phyloP scores from a whole-genome alignment of 371 early-diverging fungal genomes.

The Rhizomucor miehei region DNA sequence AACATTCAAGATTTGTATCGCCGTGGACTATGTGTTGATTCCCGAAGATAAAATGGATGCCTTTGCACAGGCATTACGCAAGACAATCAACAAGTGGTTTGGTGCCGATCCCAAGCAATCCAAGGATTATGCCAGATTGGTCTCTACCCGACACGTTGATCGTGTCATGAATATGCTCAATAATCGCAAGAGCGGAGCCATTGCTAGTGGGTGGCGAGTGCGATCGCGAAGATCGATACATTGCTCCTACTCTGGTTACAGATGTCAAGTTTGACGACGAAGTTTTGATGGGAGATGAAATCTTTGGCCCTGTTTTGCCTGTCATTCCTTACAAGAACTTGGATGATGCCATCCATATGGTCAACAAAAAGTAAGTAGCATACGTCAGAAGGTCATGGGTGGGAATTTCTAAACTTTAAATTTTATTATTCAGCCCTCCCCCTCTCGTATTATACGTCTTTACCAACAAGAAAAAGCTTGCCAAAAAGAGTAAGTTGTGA shows the following conservation, averaged over 20 bases:
- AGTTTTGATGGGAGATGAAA: conserved; percentile 41
- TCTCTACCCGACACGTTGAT: conserved; percentile 68
- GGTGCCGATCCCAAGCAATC: conserved; percentile 50
- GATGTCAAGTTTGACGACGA: conserved; percentile 19
- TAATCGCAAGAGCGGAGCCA: conserved; percentile 41
- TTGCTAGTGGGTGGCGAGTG: conserved; percentile 41
- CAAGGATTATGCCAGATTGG: conserved; percentile 62
- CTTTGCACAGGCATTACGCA: conserved; percentile 50
- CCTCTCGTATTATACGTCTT: conserved; percentile 29
- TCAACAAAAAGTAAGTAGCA: conserved; percentile 24
- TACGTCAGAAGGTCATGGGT: not conserved
- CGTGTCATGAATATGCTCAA: conserved; percentile 61
- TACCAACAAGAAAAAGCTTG: conserved; percentile 20
- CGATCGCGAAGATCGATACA: conserved; percentile 16
- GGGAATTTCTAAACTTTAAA: not conserved
- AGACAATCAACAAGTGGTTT: conserved; percentile 46
- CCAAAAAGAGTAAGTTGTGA: conserved; percentile 19
- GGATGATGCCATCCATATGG: conserved; percentile 25
- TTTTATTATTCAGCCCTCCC: conserved; percentile 13
- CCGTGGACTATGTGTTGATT: conserved; percentile 82
- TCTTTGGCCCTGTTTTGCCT: conserved; percentile 87
- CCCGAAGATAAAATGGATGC: conserved; percentile 45
- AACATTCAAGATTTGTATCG: conserved; percentile 68
- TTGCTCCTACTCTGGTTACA: conserved; percentile 16
- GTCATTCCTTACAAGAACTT: conserved; percentile 20